Base-by-base conservation (phyloP, 441 rosid genomes). In the Bocquillonia castaneifolia region DNA sequence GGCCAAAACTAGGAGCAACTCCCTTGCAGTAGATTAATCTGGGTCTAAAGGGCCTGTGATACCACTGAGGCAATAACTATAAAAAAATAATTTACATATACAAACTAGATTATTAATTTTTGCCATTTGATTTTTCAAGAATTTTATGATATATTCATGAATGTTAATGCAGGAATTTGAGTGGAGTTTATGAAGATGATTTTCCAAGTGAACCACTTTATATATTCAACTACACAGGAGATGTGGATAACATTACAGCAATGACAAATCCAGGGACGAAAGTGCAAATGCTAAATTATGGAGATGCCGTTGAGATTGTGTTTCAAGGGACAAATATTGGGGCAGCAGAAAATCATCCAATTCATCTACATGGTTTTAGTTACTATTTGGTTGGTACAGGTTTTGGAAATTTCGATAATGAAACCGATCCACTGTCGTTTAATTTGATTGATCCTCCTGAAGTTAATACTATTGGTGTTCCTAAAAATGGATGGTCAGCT, bases 401-500 rank as follows among this genome's bases (percentile, higher is more conserved):
- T 0, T 6, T 0, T 0, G 85, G 86, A 37, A 82, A 82, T 59
- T 86, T 80, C 54, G 63, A 86, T 71, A 80, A 81, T 13, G 72
- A 3, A 0, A 83, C 76, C 1, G 77, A 80, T 67, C 82, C 83
- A 3, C 1, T 2, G 3, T n/a, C 55, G 5, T 84, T 70, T 45
- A 84, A 84, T 44, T 67, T 84, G 59, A 63, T 75, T 2, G 83
- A 82, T 53, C 84, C 84, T 1, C 86, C 79, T 1, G 20, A 65
- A 25, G 67, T 73, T 45, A 83, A 83, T 63, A 81, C 85, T 1
- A 52, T 75, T 65, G 72, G 66, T 0, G 73, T 79, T 15, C 85
- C 87, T 2, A 76, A 72, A 51, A 66, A 59, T 28, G 83, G 87
- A 2, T 83, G 87, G 84, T 42, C 64, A n/a, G 78, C 84, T 20